These are phyloP conservation scores for Cryphonectria naterciae DNA, from an alignment of 2,329 filamentous ascomycete species.

Conservation along the genomic window DNA sequence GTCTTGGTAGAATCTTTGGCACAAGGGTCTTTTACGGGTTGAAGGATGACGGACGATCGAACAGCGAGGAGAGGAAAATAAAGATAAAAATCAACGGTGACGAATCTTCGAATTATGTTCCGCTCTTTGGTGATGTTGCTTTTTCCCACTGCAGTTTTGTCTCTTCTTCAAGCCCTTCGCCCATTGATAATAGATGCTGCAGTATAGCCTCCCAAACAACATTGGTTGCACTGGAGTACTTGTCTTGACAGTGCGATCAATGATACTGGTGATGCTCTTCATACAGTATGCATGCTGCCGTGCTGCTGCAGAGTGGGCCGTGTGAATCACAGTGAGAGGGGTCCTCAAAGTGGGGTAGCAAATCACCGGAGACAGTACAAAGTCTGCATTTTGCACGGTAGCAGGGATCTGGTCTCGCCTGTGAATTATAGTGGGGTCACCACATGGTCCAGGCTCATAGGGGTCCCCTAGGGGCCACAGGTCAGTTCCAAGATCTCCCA, in stretches of 20 bases:
- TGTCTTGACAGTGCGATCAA: neutral
- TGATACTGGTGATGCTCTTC: neutral
- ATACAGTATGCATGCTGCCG: neutral
- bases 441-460: conserved; percentile 3
- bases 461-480: neutral
- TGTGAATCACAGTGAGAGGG: neutral
- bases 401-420: neutral
- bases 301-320: neutral
- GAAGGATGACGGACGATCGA: neutral
- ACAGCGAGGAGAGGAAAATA: neutral
- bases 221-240: neutral
- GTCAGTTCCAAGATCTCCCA: neutral
- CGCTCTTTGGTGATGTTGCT: neutral
- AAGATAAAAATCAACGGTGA: neutral
- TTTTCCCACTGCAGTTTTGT: neutral
- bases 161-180: neutral
- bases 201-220: neutral
- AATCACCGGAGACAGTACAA: neutral
- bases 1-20: neutral
- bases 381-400: neutral
- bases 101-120: neutral
- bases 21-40: neutral
- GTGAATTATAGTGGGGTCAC: neutral
- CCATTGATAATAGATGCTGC: neutral
- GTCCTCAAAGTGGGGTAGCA: neutral